Conservation (phyloP, 495 filamentous ascomycete genomes). For the Penicillium cosmopolitanum region DNA sequence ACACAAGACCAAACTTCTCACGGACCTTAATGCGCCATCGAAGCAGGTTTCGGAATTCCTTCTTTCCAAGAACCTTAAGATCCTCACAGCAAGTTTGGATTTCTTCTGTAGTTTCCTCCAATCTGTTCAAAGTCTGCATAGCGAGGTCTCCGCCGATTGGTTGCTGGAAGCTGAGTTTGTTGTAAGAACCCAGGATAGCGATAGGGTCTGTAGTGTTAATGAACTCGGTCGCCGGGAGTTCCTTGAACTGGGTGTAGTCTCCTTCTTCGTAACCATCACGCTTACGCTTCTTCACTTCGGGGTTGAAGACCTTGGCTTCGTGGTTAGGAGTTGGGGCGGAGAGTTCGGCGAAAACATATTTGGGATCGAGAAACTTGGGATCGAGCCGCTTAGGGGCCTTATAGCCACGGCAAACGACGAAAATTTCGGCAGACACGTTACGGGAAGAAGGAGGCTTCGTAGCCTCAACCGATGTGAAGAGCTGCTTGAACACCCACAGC, state of each 20-base stretch:
- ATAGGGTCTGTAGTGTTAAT: conserved; percentile 95
- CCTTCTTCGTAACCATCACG: conserved; percentile 97
- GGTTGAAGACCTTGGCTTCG: conserved; percentile 97
- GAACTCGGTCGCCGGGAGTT: conserved; percentile 85
- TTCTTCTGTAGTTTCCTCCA: conserved; percentile 93
- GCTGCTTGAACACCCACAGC: conserved; percentile 96
- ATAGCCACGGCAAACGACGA: conserved; percentile 93
- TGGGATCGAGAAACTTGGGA: conserved; percentile 88
- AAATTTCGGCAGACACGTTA: conserved; percentile 97
- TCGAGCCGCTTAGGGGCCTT: conserved; percentile 93
- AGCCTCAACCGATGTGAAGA: conserved; percentile 92
- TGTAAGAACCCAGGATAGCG: conserved; percentile 86
- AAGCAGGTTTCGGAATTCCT: conserved; percentile 92
- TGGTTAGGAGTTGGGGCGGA: conserved; percentile 87
- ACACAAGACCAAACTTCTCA: conserved; percentile 84
- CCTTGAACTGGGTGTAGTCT: conserved; percentile 90
- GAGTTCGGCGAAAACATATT: conserved; percentile 93
- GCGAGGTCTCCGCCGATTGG: conserved; percentile 80
- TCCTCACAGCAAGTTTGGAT: conserved; percentile 84
- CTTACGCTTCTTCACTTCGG: conserved; percentile 95
- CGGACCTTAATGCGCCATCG: conserved; percentile 90
- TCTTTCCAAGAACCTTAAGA: conserved; percentile 87
- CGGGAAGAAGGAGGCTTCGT: conserved; percentile 96
- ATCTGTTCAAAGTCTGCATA: conserved; percentile 78
- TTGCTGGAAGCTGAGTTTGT: conserved; percentile 81